Conservation (phyloP, 495 filamentous ascomycete species). For the Aspergillus haitiensis region DNA sequence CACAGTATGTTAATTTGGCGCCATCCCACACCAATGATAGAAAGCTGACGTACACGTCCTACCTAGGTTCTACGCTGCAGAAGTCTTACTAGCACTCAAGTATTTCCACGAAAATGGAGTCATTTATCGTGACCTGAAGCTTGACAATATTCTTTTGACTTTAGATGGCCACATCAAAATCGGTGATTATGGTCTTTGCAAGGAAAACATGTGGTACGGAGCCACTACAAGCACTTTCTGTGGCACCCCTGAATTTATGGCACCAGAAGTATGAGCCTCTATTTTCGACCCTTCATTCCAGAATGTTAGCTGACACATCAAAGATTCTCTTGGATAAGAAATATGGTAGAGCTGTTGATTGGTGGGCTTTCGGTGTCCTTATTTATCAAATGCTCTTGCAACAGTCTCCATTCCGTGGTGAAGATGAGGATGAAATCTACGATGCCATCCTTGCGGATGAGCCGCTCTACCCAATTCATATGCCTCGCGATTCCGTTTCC, state of each 20-base stretch:
- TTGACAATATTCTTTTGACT: constrained; percentile 96
- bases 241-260: constrained; percentile 99
- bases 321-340: constrained; percentile 98
- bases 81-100: constrained; percentile 95
- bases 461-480: constrained; percentile 96
- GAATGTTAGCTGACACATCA: constrained; percentile 19
- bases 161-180: constrained; percentile 98
- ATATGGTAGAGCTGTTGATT: constrained; percentile 97
- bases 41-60: not conserved
- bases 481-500: constrained; percentile 96
- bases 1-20: constrained; percentile 68
- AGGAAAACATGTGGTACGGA: constrained; percentile 99
- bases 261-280: constrained; percentile 72
- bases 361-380: constrained; percentile 99
- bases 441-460: constrained; percentile 98
- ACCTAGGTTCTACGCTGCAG: constrained; percentile 91
- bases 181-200: constrained; percentile 97
- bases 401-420: constrained; percentile 97
- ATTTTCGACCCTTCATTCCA: not conserved
- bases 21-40: not conserved
- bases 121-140: constrained; percentile 98
- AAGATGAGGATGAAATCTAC: constrained; percentile 99
- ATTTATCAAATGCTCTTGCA: constrained; percentile 99
- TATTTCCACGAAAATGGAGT: constrained; percentile 99
- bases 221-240: constrained; percentile 97